phyloP scores from a whole-genome alignment of 306 rosid species.

The Glycyrrhiza uralensis region DNA sequence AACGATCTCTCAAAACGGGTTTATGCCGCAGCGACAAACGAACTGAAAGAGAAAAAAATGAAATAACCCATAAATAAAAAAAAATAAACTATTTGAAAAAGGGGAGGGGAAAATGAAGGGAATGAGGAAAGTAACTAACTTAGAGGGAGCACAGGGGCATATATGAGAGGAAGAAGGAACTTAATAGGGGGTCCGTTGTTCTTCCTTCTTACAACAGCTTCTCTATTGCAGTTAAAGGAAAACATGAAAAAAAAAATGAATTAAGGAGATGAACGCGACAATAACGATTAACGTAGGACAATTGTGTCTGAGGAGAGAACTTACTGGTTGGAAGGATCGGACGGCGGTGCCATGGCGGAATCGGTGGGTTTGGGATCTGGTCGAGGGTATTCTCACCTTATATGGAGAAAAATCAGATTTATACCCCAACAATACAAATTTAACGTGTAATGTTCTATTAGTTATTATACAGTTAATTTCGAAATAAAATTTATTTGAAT shows the following conservation, averaged over 20 bases:
- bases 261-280: neutral
- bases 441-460: no score
- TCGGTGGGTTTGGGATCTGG: slow-evolving; percentile 22
- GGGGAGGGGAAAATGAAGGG: neutral
- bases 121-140: slow-evolving; percentile 41
- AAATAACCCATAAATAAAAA: neutral
- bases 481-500: no score
- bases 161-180: slow-evolving; percentile 82
- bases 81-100: neutral
- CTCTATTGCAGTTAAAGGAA: slow-evolving; percentile 33
- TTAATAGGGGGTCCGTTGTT: slow-evolving; percentile 61
- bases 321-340: slow-evolving; percentile 56
- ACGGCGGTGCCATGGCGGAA: slow-evolving; percentile 53
- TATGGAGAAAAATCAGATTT: no score
- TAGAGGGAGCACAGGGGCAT: slow-evolving; percentile 92
- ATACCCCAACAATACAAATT: no score
- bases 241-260: neutral
- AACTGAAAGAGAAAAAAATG: slow-evolving; percentile 43
- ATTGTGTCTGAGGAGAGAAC: neutral
- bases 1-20: slow-evolving; percentile 89
- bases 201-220: slow-evolving; percentile 52
- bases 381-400: no score
- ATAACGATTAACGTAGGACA: neutral
- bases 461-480: no score
- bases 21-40: slow-evolving; percentile 69